Evolutionary conservation across 768 basidiomycete genomes (phyloP).

Genomic region (Boletus eberwhitei): DNA sequence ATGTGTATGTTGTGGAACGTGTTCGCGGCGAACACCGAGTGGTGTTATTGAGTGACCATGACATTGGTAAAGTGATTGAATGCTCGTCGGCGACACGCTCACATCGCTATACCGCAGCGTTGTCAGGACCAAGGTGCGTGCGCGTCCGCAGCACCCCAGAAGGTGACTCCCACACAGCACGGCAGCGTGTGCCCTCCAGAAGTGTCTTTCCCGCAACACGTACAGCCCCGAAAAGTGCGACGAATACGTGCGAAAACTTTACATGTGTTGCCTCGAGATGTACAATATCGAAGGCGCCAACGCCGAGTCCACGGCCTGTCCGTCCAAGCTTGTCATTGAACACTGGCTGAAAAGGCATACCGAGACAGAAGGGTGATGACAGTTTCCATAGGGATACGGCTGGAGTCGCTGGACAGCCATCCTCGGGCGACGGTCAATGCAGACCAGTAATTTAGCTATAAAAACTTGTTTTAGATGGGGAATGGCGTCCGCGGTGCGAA

Average conservation of each 20-base stretch:
- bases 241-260: slow-evolving; percentile 47
- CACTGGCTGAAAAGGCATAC: slow-evolving; percentile 50
- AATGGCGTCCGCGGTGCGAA: slow-evolving; percentile 12
- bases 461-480: not conserved
- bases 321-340: slow-evolving; percentile 47
- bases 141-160: not conserved
- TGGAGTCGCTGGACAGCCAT: too few relatives aligned
- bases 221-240: slow-evolving; percentile 65
- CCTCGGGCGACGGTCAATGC: too few relatives aligned
- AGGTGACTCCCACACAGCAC: not conserved
- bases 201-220: slow-evolving; percentile 61
- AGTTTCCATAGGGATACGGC: not conserved
- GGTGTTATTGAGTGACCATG: not conserved
- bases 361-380: slow-evolving; percentile 2
- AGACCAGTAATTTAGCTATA: not conserved
- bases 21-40: slow-evolving; percentile 1
- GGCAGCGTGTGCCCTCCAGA: slow-evolving; percentile 61
- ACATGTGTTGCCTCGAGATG: slow-evolving; percentile 59
- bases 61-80: not conserved
- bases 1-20: not conserved
- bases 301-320: slow-evolving; percentile 60
- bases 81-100: not conserved
- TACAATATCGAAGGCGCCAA: slow-evolving; percentile 41
- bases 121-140: slow-evolving; percentile 28
- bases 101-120: not conserved